These are phyloP conservation scores for Fusarium brachygibbosum DNA, from an alignment of 2,329 filamentous ascomycete species.

Conservation along the genomic window DNA sequence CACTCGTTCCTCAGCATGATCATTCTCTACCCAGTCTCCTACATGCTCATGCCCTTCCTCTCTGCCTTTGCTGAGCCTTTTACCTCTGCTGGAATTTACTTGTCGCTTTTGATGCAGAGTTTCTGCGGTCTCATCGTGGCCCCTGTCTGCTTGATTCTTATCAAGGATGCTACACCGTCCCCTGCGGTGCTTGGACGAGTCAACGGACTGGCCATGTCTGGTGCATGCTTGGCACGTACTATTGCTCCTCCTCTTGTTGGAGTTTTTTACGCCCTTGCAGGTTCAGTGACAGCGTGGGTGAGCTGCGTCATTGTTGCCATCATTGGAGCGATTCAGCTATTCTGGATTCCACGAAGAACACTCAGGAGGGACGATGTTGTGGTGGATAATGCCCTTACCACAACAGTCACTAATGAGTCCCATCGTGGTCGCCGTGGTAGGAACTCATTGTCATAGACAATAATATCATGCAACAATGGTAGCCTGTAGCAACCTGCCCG, in stretches of 20 bases:
- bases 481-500: not conserved
- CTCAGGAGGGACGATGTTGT: constrained; percentile 25
- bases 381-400: constrained; percentile 40
- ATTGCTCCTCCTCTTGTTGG: constrained; percentile 77
- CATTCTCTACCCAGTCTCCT: constrained; percentile 74
- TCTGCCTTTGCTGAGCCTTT: constrained; percentile 66
- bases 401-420: constrained; percentile 34
- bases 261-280: constrained; percentile 74
- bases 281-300: constrained; percentile 59
- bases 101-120: constrained; percentile 74
- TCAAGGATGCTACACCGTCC: constrained; percentile 78
- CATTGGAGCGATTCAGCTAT: constrained; percentile 37
- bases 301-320: constrained; percentile 52
- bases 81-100: constrained; percentile 73
- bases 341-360: constrained; percentile 40
- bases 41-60: constrained; percentile 77
- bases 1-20: constrained; percentile 74
- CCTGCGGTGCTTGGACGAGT: constrained; percentile 75
- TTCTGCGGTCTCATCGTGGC: constrained; percentile 77
- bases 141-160: constrained; percentile 76
- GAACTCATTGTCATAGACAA: constrained; percentile 23
- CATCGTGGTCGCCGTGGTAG: constrained; percentile 27
- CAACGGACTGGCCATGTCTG: constrained; percentile 79
- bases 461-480: not conserved
- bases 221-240: constrained; percentile 78